Percentiles rank a stretch among this genome's conserved stretches.
Evolutionary conservation across 1,284 basidiomycete species (phyloP).

Genomic region (Butyriboletus appendiculatus): DNA sequence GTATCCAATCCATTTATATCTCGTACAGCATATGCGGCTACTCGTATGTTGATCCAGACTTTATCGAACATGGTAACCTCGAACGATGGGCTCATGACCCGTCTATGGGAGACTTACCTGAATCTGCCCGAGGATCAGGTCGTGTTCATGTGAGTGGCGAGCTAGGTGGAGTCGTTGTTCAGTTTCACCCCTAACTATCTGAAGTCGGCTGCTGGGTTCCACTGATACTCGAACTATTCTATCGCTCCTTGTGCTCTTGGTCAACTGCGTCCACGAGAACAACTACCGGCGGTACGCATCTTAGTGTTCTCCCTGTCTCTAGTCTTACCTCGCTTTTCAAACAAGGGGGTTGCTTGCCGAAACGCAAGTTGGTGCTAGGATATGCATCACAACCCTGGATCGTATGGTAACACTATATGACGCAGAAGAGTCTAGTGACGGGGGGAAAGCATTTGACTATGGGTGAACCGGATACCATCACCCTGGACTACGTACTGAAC

Average conservation of each 20-base stretch:
- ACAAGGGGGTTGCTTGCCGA: slow-evolving; percentile 48
- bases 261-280: slow-evolving; percentile 68
- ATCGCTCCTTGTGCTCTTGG: slow-evolving; percentile 67
- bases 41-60: slow-evolving; percentile 65
- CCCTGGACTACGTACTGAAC: slow-evolving; percentile 5
- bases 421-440: slow-evolving; percentile 58
- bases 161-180: not conserved
- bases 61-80: slow-evolving; percentile 75
- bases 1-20: not conserved
- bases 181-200: slow-evolving; percentile 16
- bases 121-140: slow-evolving; percentile 70
- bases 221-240: slow-evolving; percentile 62
- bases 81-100: slow-evolving; percentile 56
- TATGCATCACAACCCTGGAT: slow-evolving; percentile 65
- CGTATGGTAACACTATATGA: slow-evolving; percentile 68
- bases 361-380: slow-evolving; percentile 55
- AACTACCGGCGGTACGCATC: slow-evolving; percentile 55
- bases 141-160: slow-evolving; percentile 64
- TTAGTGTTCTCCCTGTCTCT: not conserved
- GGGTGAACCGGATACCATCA: slow-evolving; percentile 48
- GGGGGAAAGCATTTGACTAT: slow-evolving; percentile 69
- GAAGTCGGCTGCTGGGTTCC: slow-evolving; percentile 72
- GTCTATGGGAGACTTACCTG: slow-evolving; percentile 66
- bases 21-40: slow-evolving; percentile 51
- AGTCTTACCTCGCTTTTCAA: slow-evolving; percentile 23